Conservation (phyloP, 805 yeast species). For the Gaillardinia entomophila region DNA sequence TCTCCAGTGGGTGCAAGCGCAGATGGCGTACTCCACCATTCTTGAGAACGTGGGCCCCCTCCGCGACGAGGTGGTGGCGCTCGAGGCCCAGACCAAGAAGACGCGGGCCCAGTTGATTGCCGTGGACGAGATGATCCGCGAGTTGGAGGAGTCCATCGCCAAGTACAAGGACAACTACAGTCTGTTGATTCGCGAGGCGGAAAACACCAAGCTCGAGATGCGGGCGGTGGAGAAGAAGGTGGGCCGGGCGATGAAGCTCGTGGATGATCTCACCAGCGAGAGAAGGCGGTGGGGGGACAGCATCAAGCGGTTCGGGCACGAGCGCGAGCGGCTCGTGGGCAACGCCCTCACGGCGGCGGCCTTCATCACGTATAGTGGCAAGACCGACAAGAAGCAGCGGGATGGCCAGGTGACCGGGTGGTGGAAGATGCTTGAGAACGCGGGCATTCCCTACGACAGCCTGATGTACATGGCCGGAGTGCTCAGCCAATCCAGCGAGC, state of each 20-base stretch:
- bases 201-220: constrained; percentile 70
- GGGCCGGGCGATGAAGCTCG: constrained; percentile 51
- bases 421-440: constrained; percentile 25
- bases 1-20: constrained; percentile 85
- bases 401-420: constrained; percentile 24
- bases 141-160: constrained; percentile 65
- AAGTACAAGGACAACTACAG: constrained; percentile 65
- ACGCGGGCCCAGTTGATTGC: constrained; percentile 69
- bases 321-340: constrained; percentile 51
- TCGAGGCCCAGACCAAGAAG: constrained; percentile 57
- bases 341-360: constrained; percentile 62
- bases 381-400: constrained; percentile 46
- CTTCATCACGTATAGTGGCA: constrained; percentile 56
- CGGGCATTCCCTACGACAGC: constrained; percentile 34
- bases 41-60: constrained; percentile 71
- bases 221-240: constrained; percentile 53
- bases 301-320: constrained; percentile 43
- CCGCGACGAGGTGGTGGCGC: constrained; percentile 50
- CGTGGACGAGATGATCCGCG: constrained; percentile 74
- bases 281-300: constrained; percentile 68
- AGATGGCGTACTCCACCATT: constrained; percentile 68
- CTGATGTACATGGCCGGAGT: constrained; percentile 28
- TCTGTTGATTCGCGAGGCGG: constrained; percentile 69
- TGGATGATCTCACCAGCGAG: constrained; percentile 63
- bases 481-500: constrained; percentile 35